Evolutionary conservation across 2,329 filamentous ascomycete species (phyloP).

Genomic region (Aspergillus hortae): DNA sequence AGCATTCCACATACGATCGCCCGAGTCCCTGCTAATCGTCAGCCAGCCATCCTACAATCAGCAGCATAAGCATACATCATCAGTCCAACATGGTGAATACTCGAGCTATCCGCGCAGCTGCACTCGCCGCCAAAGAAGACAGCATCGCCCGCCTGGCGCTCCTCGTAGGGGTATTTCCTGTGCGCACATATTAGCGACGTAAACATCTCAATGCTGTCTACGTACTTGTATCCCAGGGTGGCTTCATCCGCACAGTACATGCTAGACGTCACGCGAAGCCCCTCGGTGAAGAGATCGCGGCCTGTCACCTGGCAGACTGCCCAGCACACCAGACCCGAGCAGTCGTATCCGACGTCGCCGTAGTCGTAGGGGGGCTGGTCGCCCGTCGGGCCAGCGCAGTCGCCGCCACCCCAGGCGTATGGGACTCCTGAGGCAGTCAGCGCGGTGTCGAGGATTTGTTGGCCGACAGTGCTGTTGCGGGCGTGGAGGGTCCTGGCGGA

Average conservation of each 20-base stretch:
- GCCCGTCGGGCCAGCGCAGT: constrained; percentile 20
- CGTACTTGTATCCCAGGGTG: constrained; percentile 21
- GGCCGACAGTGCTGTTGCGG: constrained; percentile 22
- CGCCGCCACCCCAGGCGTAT: constrained; percentile 28
- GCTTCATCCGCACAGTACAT: constrained; percentile 24
- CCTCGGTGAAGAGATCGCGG: constrained; percentile 22
- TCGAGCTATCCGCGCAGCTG: constrained; percentile 3
- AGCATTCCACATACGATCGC: constrained; percentile 26
- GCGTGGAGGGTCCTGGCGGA: constrained; percentile 1
- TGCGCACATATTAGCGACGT: neutral
- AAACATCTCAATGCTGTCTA: neutral
- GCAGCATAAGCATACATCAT: constrained; percentile 6
- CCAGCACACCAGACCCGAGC: constrained; percentile 25
- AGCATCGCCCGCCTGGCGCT: constrained; percentile 22
- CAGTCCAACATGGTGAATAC: constrained; percentile 11
- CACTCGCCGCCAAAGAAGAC: constrained; percentile 21
- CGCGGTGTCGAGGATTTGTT: constrained; percentile 44
- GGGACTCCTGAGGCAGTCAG: constrained; percentile 46
- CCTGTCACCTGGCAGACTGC: constrained; percentile 27
- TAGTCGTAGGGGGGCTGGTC: constrained; percentile 23
- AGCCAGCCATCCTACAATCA: no score
- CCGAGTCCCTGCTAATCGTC: constrained; percentile 14
- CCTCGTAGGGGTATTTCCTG: constrained; percentile 19
- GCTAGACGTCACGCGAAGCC: constrained; percentile 18
- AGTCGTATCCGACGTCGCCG: constrained; percentile 25